Percentiles rank a stretch among this genome's conserved stretches.
These are phyloP conservation scores for Diaporthe nobilis DNA, from an alignment of 2,329 filamentous ascomycete species.

Conservation along the genomic window DNA sequence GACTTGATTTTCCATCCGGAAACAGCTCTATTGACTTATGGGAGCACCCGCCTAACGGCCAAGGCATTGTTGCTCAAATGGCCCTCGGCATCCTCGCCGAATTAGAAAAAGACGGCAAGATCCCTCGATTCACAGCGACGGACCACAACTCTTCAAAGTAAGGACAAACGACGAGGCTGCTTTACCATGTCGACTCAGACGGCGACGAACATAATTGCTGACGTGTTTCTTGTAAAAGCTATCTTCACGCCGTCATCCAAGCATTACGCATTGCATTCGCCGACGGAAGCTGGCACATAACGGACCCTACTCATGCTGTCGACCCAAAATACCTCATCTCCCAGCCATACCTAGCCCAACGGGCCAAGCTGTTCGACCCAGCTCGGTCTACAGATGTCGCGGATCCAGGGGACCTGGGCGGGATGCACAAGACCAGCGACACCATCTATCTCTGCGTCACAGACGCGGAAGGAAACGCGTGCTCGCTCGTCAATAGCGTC, in stretches of 20 bases:
- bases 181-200: no score
- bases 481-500: conserved; percentile 95
- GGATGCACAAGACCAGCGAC: conserved; percentile 79
- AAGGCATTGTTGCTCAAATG: conserved; percentile 95
- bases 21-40: conserved; percentile 80
- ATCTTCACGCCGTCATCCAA: conserved; percentile 86
- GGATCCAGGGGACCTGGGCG: conserved; percentile 70
- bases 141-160: conserved; percentile 87
- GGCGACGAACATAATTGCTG: neutral
- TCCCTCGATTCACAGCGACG: conserved; percentile 74
- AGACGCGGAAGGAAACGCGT: conserved; percentile 86
- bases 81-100: conserved; percentile 90
- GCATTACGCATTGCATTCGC: conserved; percentile 91
- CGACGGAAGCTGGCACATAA: conserved; percentile 89
- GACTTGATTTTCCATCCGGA: neutral
- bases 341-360: conserved; percentile 78
- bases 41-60: conserved; percentile 96
- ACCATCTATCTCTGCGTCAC: conserved; percentile 94
- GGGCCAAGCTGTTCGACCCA: conserved; percentile 70
- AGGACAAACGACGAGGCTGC: neutral
- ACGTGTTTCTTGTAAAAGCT: conserved; percentile 14
- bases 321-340: conserved; percentile 68
- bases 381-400: conserved; percentile 75
- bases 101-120: conserved; percentile 81
- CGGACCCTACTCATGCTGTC: conserved; percentile 77